Base-by-base conservation (phyloP, 441 rosid species). In the Flueggea neowawraea region DNA sequence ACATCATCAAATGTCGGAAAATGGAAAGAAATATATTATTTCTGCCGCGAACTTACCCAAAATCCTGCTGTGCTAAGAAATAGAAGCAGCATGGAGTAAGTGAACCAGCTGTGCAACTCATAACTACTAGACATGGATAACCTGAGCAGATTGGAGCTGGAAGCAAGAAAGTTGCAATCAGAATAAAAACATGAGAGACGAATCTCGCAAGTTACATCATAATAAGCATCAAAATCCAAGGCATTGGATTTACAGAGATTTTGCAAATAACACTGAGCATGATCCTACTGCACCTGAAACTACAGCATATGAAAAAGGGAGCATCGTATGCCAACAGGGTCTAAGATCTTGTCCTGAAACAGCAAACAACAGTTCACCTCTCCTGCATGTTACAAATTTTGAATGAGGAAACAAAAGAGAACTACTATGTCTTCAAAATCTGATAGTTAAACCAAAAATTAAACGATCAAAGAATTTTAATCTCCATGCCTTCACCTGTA, bases 201-300 rank as follows among this genome's bases (percentile, higher is more conserved):
- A 66, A 15, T 45, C 55, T 32, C 43, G 12, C 17, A 10, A 31
- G 22, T 44, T 52, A 8, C 52, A 15, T 31, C 66, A 54, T 15
- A 57, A 52, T 70, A 58, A n/a, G 62, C 0, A 60, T 48, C 12
- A 7, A 43, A 32, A 63, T 55, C 54, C 13, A 51, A 36, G 63
- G 50, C 31, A 58, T 61, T 67, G 44, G 60, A 82, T 97, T 83
- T 77, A 94, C 97, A 94, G 89, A 59, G 99, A 94, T 83, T 94
- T 94, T 65, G 99, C 99, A 62, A 91, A 94, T 76, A 94, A 77
- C 65, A 94, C 99, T 12, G 99, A 94, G 82, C 87, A 91, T 55
- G 99, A 91, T 67, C 99, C 99, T 65, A 91, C 75, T 49, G 99
- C 99, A 47, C 99, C 99, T 1, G 99, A 94, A 65, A 94, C 99